These are phyloP conservation scores for Globisporangium parvum DNA, from an alignment of 352 stramenopile genomes.

Conservation along the genomic window DNA sequence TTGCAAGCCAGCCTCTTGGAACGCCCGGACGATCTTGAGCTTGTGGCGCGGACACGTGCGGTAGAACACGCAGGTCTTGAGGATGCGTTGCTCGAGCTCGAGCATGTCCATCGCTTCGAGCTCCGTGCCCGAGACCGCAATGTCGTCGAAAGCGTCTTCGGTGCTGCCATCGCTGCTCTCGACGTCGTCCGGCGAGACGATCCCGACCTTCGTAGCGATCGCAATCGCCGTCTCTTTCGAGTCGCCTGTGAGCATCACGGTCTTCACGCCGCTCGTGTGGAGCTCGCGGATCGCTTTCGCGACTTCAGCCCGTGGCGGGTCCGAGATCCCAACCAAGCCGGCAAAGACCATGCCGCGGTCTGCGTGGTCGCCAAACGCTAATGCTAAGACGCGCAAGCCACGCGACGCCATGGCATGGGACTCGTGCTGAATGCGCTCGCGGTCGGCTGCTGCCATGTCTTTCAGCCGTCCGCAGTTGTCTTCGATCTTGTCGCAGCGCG, in stretches of 20 bases:
- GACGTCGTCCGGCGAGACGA: slow-evolving; percentile 69
- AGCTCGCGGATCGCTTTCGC: slow-evolving; percentile 58
- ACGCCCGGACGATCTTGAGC: slow-evolving; percentile 92
- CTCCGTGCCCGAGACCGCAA: slow-evolving; percentile 83
- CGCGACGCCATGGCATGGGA: slow-evolving; percentile 62
- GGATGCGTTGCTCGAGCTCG: slow-evolving; percentile 76
- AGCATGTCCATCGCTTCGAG: slow-evolving; percentile 88
- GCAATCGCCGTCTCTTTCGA: slow-evolving; percentile 93
- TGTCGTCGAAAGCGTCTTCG: slow-evolving; percentile 23
- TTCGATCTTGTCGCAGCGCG: slow-evolving; percentile 67
- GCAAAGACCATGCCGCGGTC: slow-evolving; percentile 89
- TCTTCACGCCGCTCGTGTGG: slow-evolving; percentile 53
- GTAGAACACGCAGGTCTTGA: slow-evolving; percentile 94
- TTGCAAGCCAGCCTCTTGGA: slow-evolving; percentile 78
- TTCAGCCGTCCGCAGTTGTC: slow-evolving; percentile 66
- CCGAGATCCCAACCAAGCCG: slow-evolving; percentile 91
- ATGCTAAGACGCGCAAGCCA: slow-evolving; percentile 84
- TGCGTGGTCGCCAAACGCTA: slow-evolving; percentile 82
- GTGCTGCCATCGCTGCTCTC: no score
- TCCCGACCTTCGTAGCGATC: slow-evolving; percentile 92
- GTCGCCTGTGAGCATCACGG: slow-evolving; percentile 94
- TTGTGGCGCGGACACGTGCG: slow-evolving; percentile 94
- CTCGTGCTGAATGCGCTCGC: slow-evolving; percentile 55
- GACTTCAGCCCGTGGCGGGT: slow-evolving; percentile 61
- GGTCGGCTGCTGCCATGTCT: slow-evolving; percentile 53